A percentile compares a stretch with the other conserved stretches of the same genome.
Evolutionary conservation across 352 stramenopile species (phyloP).

Genomic region (Pythium monospermum): DNA sequence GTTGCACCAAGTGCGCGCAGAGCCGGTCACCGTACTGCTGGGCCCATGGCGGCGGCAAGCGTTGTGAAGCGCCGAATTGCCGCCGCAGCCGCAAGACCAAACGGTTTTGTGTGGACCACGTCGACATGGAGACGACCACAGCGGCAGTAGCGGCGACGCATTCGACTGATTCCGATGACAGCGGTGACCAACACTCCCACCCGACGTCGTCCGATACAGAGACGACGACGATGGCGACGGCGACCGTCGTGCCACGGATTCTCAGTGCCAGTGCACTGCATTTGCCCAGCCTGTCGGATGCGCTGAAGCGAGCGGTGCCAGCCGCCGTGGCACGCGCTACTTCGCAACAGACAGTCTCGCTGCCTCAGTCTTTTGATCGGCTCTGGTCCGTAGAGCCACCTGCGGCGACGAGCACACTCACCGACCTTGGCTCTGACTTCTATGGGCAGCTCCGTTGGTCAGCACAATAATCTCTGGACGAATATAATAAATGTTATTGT

Average conservation of each 20-base stretch:
- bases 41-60: conserved; percentile 66
- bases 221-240: conserved; percentile 9
- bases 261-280: conserved; percentile 6
- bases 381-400: conserved; percentile 14
- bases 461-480: no score
- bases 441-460: no score
- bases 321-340: conserved; percentile 8
- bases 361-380: conserved; percentile 22
- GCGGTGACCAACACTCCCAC: conserved; percentile 28
- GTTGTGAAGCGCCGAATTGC: conserved; percentile 63
- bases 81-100: conserved; percentile 71
- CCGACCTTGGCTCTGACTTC: no score
- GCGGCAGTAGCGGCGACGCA: no score
- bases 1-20: conserved; percentile 70
- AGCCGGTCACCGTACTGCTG: conserved; percentile 73
- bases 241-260: background rate
- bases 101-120: conserved; percentile 71
- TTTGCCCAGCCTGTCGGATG: conserved; percentile 22
- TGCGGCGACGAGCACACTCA: no score
- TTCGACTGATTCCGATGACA: conserved; percentile 45
- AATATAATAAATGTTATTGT: no score
- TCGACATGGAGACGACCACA: conserved; percentile 56
- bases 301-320: conserved; percentile 18
- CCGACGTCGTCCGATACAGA: conserved; percentile 31
- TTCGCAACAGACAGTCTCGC: conserved; percentile 10